Base-by-base conservation (phyloP, 495 filamentous ascomycete genomes). In the Xylaria castorea region DNA sequence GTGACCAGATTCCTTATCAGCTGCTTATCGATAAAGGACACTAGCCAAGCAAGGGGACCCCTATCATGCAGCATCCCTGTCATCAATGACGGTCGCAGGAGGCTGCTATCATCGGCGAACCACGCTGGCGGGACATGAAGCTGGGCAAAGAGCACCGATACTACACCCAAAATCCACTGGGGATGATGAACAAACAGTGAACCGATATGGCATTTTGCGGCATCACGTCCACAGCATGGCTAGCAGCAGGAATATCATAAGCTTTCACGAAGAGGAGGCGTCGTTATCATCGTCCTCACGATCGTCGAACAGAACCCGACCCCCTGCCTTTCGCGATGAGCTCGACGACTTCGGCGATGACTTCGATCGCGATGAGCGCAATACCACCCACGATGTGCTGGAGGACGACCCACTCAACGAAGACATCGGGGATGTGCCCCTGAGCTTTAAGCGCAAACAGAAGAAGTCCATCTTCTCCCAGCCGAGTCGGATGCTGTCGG, bases 371-470 rank as follows among this genome's bases (percentile, higher is more conserved):
- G 70, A 81, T 42, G 80, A 84, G 68, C 34, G 32, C 34, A 42
- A 53, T 67, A 77, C 77, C 64, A 71, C 75, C 42, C 63, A 20
- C 30, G 70, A 76, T 20, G 32, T 85, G 4, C 76, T 85, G 12
- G 76, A 78, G 42, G 84, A 86, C 62, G 88, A 89, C 79, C 83
- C 87, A 51, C 80, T 90, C 20, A 78, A 80, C 60, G 84, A 85
- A 66, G 82, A 86, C 66, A 75, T 85, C 61, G 77, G 79, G 78
- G 63, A 57, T 7, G 85, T 77, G 71, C 92, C 92, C 3, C 86
- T 94, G 65, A 90, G 91, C 22, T 97, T 97, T 84, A 96, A 97
- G 84, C 91, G 92, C 75, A 94, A 93, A 78, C 89, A 90, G 75
- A 94, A 94, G 75, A 87, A 87, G 38, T 72, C 78, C 46, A 8